A percentile compares a stretch with the other conserved stretches of the same genome.
Evolutionary conservation across 345 rosid species (phyloP).

Genomic region (Gossypium turneri): DNA sequence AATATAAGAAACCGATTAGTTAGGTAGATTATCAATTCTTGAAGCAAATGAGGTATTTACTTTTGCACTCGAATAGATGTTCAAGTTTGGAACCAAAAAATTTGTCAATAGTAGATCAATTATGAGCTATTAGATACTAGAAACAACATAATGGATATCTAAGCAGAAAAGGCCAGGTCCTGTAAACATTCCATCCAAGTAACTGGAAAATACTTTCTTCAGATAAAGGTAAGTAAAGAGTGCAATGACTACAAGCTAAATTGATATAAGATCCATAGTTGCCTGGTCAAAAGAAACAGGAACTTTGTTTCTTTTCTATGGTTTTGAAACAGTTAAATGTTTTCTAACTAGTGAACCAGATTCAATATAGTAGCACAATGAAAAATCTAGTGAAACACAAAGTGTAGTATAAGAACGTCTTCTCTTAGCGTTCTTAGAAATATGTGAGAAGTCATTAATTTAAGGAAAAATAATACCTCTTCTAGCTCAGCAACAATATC

Average conservation of each 20-base stretch:
- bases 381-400: background rate
- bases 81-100: background rate
- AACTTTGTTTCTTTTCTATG: background rate
- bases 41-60: background rate
- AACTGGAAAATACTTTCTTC: background rate
- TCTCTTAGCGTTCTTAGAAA: background rate
- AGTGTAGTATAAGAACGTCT: background rate
- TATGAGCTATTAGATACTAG: background rate
- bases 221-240: background rate
- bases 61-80: background rate
- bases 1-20: background rate
- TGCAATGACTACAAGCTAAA: background rate
- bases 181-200: background rate
- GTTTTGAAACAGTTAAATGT: background rate
- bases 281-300: background rate
- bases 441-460: background rate
- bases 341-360: background rate
- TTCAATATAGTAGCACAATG: background rate
- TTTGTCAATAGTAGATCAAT: background rate
- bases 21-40: background rate
- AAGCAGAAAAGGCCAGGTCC: background rate
- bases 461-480: constrained; percentile 51
- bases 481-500: constrained; percentile 77
- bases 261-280: constrained; percentile 3
- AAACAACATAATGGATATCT: constrained; percentile 1